phyloP scores from a whole-genome alignment of 2,329 filamentous ascomycete genomes.

The Thielaviopsis ethacetica region DNA sequence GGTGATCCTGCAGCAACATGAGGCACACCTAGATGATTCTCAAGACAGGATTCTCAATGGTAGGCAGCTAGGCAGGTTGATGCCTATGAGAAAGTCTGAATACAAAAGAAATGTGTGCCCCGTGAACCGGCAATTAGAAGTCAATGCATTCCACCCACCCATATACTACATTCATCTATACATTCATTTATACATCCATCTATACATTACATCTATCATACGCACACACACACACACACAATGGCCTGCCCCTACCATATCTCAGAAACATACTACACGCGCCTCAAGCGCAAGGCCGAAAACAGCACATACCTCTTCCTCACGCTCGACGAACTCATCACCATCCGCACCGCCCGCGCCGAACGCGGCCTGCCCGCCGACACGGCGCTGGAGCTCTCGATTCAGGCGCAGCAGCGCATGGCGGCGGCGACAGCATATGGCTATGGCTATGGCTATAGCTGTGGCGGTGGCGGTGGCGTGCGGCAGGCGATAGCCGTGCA shows the following conservation, averaged over 20 bases:
- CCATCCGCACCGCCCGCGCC: not conserved
- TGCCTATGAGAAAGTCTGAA: too few species aligned
- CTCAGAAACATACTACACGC: not conserved
- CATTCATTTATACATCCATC: too few species aligned
- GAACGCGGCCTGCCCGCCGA: not conserved
- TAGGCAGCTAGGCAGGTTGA: too few species aligned
- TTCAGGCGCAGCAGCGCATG: not conserved
- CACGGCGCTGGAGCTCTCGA: not conserved
- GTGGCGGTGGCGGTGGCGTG: not conserved
- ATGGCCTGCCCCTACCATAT: not conserved
- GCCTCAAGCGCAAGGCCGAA: not conserved
- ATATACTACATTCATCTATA: too few species aligned
- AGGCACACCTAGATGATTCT: too few species aligned
- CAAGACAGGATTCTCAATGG: too few species aligned
- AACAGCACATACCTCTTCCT: conserved; percentile 3
- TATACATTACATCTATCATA: too few species aligned
- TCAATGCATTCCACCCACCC: not conserved
- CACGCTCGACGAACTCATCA: conserved; percentile 1
- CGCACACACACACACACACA: not conserved
- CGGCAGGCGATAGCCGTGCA: too few species aligned
- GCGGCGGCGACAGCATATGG: not conserved
- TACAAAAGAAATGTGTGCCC: too few species aligned
- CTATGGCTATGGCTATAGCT: too few species aligned
- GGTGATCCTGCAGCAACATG: too few species aligned
- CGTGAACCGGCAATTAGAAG: too few species aligned